phyloP scores from a whole-genome alignment of 2,329 filamentous ascomycete species.

The Botrytis cinerea region DNA sequence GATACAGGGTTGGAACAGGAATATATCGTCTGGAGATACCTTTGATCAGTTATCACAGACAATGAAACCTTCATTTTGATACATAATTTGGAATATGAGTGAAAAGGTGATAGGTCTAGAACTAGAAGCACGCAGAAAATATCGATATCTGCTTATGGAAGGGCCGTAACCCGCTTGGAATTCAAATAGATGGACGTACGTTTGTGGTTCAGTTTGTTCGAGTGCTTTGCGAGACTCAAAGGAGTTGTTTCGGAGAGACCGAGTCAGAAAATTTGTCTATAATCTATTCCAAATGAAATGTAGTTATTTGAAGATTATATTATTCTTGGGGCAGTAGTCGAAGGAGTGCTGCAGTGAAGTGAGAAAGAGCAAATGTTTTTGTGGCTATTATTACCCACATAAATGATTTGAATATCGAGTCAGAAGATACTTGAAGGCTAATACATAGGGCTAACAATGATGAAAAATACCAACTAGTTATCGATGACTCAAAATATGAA shows the following conservation, averaged over 20 bases:
- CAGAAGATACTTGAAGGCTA: neutral
- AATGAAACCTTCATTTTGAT: neutral
- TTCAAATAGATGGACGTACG: neutral
- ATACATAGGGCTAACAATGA: neutral
- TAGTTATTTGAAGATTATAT: neutral
- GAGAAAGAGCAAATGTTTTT: neutral
- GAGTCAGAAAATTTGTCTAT: fast-evolving
- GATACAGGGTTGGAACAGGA: neutral
- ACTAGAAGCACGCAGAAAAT: neutral
- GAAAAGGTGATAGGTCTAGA: neutral
- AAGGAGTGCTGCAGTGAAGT: neutral
- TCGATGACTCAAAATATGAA: neutral
- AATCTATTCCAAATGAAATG: neutral
- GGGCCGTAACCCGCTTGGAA: neutral
- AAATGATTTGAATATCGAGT: neutral
- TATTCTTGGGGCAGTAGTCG: neutral
- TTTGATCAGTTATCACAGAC: neutral
- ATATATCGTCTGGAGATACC: neutral
- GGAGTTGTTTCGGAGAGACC: neutral
- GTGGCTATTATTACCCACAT: neutral
- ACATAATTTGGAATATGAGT: neutral
- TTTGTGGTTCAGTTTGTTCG: neutral
- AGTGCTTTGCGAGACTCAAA: neutral
- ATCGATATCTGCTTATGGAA: neutral
- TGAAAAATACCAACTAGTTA: neutral